These are phyloP conservation scores for Carex parvula DNA, from an alignment of 176 grass and related monocot species.

Conservation along the genomic window DNA sequence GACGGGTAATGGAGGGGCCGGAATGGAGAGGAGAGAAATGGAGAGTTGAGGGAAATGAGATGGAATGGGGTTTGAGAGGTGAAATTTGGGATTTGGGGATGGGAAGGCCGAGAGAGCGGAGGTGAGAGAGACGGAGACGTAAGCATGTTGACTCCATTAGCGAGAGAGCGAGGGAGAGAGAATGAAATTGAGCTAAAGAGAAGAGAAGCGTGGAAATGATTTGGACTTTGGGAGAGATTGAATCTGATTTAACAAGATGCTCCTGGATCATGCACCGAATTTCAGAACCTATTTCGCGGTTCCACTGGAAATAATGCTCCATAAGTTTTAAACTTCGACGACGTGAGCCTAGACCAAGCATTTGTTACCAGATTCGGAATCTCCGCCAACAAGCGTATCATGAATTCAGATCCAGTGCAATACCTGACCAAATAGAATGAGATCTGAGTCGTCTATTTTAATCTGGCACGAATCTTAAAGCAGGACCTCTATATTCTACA, in stretches of 20 bases:
- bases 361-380: neutral
- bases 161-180: neutral
- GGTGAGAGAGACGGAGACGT: neutral
- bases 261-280: neutral
- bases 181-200: neutral
- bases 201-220: neutral
- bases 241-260: neutral
- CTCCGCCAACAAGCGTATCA: neutral
- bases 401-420: too few species aligned
- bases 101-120: neutral
- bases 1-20: conserved; percentile 6
- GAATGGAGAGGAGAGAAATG: conserved; percentile 31
- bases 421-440: too few species aligned
- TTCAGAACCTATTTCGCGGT: neutral
- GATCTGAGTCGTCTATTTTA: too few species aligned
- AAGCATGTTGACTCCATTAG: conserved; percentile 24
- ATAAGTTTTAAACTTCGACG: neutral
- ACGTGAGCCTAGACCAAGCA: neutral
- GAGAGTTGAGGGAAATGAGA: conserved; percentile 17
- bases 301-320: neutral
- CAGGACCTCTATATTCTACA: too few species aligned
- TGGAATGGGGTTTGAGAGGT: conserved; percentile 3
- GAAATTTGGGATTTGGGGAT: neutral
- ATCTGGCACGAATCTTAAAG: too few species aligned
- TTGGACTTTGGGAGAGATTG: conserved; percentile 2